Evolutionary conservation across 306 rosid species (phyloP).

Genomic region (Lathyrus oleraceus): DNA sequence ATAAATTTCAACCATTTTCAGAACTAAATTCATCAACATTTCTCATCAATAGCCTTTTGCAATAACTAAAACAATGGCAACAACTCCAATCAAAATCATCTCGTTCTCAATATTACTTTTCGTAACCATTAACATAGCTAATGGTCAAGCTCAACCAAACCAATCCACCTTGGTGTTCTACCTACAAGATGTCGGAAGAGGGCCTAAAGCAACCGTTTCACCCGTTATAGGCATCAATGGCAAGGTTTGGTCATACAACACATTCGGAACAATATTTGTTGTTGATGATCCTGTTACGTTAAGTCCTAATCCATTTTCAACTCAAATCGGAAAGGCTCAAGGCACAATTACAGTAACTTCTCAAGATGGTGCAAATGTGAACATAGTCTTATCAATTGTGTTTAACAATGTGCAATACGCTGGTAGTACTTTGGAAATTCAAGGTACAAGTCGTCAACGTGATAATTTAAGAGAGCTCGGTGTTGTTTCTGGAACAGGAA

Average conservation of each 20-base stretch:
- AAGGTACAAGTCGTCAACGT: conserved; percentile 38
- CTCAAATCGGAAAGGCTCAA: conserved; percentile 40
- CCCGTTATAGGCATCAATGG: conserved; percentile 32
- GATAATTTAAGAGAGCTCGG: conserved; percentile 43
- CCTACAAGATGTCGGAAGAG: conserved; percentile 40
- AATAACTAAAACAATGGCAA: conserved; percentile 25
- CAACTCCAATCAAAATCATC: conserved; percentile 18
- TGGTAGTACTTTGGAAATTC: conserved; percentile 43
- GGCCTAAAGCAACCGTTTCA: conserved; percentile 34
- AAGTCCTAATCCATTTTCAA: neutral
- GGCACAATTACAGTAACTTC: conserved; percentile 6
- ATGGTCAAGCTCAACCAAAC: neutral
- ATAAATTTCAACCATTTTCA: conserved; percentile 28
- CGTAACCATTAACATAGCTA: neutral
- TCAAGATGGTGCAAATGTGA: conserved; percentile 31
- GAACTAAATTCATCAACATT: conserved; percentile 1
- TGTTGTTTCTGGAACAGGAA: conserved; percentile 59
- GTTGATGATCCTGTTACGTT: conserved; percentile 38
- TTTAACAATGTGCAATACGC: conserved; percentile 29
- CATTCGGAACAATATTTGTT: conserved; percentile 43
- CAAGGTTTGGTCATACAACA: conserved; percentile 33
- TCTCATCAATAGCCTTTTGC: neutral
- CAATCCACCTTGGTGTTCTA: conserved; percentile 38
- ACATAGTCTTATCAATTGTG: conserved; percentile 36
- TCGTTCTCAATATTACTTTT: conserved; percentile 10